phyloP scores from a whole-genome alignment of 2,329 filamentous ascomycete genomes.

The Alternaria sp. region DNA sequence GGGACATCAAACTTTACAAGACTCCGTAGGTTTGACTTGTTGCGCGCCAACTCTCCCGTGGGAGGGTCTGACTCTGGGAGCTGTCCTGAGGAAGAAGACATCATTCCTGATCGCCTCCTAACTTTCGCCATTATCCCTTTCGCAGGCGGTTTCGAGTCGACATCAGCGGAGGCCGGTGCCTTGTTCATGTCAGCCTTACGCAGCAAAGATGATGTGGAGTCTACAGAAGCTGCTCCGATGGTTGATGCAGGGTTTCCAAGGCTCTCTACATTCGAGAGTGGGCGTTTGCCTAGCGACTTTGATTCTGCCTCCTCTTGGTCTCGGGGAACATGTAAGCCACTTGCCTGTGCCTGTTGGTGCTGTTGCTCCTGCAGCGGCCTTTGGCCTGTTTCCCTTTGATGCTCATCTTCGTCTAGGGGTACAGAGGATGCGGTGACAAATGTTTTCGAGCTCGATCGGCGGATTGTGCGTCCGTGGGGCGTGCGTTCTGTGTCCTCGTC shows the following conservation, averaged over 20 bases:
- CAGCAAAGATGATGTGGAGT: conserved; percentile 50
- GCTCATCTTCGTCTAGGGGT: conserved; percentile 20
- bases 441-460: conserved; percentile 44
- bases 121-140: conserved; percentile 43
- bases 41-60: conserved; percentile 31
- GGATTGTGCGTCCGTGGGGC: conserved; percentile 20
- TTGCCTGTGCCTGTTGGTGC: conserved; percentile 38
- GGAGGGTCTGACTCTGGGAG: conserved; percentile 13
- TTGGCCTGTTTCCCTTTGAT: conserved; percentile 14
- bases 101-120: conserved; percentile 39
- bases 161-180: conserved; percentile 32
- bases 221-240: conserved; percentile 43
- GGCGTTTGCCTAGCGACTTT: conserved; percentile 39
- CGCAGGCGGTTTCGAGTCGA: conserved; percentile 29
- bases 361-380: conserved; percentile 20
- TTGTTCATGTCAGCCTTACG: conserved; percentile 48
- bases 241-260: conserved; percentile 37
- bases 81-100: conserved; percentile 24
- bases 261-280: conserved; percentile 43
- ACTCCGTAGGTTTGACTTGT: conserved; percentile 44
- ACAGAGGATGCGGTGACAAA: conserved; percentile 46
- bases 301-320: conserved; percentile 24
- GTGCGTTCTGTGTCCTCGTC: conserved; percentile 32
- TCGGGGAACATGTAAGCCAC: conserved; percentile 43
- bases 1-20: conserved; percentile 56